These are phyloP conservation scores for Chamaenerion angustifolium DNA, from an alignment of 345 rosid species.

Conservation along the genomic window DNA sequence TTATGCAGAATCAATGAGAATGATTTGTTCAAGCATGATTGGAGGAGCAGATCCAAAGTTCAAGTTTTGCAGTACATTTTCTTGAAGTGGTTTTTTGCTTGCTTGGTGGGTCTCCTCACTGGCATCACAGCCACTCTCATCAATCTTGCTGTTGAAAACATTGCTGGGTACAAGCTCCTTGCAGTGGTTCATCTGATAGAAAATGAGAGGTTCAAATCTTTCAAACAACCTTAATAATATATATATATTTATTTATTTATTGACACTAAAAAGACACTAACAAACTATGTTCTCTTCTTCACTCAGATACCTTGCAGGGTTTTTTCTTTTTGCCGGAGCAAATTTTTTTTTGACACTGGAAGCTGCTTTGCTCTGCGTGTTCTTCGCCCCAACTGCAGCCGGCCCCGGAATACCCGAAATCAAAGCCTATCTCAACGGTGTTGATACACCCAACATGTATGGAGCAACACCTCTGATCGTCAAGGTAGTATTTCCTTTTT, in stretches of 20 bases:
- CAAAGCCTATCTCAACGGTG: conserved; percentile 93
- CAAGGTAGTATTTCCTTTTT: conserved; percentile 30
- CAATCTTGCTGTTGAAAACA: conserved; percentile 82
- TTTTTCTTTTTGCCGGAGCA: conserved; percentile 36
- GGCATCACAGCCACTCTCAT: conserved; percentile 75
- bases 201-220: conserved; percentile 31
- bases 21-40: conserved; percentile 86
- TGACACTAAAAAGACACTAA: too few relatives aligned
- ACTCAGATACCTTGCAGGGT: conserved; percentile 53
- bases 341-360: conserved; percentile 47
- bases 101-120: conserved; percentile 69
- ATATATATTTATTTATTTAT: too few relatives aligned
- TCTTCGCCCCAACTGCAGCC: conserved; percentile 87
- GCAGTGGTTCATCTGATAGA: conserved; percentile 46
- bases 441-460: conserved; percentile 88
- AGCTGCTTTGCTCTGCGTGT: conserved; percentile 68
- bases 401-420: conserved; percentile 96
- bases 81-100: conserved; percentile 71
- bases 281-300: neutral
- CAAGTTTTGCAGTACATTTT: conserved; percentile 78
- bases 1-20: conserved; percentile 73
- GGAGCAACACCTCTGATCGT: conserved; percentile 67
- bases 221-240: too few relatives aligned
- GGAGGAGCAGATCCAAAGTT: conserved; percentile 78
- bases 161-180: conserved; percentile 83